These are phyloP conservation scores for Solanum pimpinellifolium DNA, from an alignment of 257 asterid species.

Conservation along the genomic window DNA sequence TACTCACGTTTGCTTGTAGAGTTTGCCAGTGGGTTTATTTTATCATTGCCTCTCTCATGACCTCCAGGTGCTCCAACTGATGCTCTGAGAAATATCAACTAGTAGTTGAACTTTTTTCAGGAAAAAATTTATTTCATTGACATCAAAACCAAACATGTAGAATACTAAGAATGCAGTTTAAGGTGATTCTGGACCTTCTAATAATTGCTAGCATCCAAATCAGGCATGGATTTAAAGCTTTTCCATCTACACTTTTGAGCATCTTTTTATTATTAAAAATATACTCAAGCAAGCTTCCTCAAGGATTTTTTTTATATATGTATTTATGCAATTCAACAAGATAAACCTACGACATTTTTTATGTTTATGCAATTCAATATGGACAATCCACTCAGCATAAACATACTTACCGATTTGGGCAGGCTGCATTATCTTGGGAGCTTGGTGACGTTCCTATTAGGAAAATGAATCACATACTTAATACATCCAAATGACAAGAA, in stretches of 20 bases:
- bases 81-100: constrained; percentile 10
- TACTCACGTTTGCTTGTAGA: constrained; percentile 14
- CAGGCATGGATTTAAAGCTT: neutral
- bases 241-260: neutral
- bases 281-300: neutral
- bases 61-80: constrained; percentile 21
- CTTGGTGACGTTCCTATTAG: constrained; percentile 37
- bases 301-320: neutral
- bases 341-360: neutral
- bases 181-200: neutral
- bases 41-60: constrained; percentile 13
- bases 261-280: neutral
- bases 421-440: constrained; percentile 25
- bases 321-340: neutral
- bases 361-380: neutral
- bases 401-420: constrained; percentile 42
- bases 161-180: neutral
- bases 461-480: constrained; percentile 11
- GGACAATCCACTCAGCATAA: neutral
- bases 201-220: neutral
- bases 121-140: neutral
- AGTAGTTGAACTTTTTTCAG: neutral
- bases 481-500: neutral
- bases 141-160: neutral
- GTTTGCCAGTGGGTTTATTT: constrained; percentile 7